Percentiles rank a stretch among this genome's conserved stretches.
Conservation (phyloP, 768 basidiomycete species). For the Tylopilus plumbeoviolaceoides region DNA sequence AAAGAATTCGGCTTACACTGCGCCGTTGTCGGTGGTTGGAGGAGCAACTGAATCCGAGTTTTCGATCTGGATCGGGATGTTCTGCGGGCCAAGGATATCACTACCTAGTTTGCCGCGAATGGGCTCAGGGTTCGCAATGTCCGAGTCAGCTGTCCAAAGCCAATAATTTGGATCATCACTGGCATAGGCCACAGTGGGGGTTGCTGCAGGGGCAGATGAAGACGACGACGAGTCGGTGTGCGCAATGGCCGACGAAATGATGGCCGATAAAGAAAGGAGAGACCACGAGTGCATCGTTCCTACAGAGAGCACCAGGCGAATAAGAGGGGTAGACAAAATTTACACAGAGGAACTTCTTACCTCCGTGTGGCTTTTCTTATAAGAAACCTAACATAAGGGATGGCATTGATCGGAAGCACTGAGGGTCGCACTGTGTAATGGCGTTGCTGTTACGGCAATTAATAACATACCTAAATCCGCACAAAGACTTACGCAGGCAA, state of each 20-base stretch:
- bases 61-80: constrained; percentile 47
- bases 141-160: constrained; percentile 33
- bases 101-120: constrained; percentile 44
- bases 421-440: background rate
- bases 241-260: constrained; percentile 20
- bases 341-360: constrained; percentile 11
- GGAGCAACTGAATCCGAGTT: constrained; percentile 44
- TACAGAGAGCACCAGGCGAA: constrained; percentile 12
- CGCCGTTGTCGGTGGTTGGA: constrained; percentile 48
- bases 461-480: background rate
- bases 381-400: background rate
- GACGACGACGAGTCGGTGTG: constrained; percentile 17
- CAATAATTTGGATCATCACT: constrained; percentile 44
- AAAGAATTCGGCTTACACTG: constrained; percentile 11
- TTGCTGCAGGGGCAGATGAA: constrained; percentile 29
- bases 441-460: background rate
- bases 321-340: constrained; percentile 11
- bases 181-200: constrained; percentile 44
- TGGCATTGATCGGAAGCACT: background rate
- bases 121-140: constrained; percentile 35
- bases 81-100: constrained; percentile 42
- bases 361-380: constrained; percentile 21
- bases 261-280: constrained; percentile 23
- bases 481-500: too few relatives aligned
- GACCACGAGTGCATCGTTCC: constrained; percentile 29